phyloP scores from a whole-genome alignment of 495 filamentous ascomycete species.

The Staphylotrichum tortipilum region DNA sequence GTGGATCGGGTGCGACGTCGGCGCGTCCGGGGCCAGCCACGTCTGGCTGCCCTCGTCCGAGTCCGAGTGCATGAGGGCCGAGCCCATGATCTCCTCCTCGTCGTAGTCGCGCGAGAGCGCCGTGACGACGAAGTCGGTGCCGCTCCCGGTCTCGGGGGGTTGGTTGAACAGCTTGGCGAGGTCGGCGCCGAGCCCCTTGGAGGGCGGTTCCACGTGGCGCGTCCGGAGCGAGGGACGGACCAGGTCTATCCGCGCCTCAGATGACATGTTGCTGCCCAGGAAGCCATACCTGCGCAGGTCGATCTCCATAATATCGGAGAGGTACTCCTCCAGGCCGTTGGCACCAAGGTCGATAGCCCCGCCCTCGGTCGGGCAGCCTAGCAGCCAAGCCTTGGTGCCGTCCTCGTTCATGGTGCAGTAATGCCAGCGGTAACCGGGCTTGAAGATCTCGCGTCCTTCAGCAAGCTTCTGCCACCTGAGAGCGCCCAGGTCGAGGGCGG shows the following conservation, averaged over 20 bases:
- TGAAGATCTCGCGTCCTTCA: slow-evolving; percentile 87
- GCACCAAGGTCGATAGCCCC: slow-evolving; percentile 42
- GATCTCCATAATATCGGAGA: slow-evolving; percentile 87
- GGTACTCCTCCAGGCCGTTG: slow-evolving; percentile 66
- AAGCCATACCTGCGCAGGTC: slow-evolving; percentile 79
- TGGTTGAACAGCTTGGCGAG: slow-evolving; percentile 78
- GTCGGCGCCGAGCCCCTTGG: slow-evolving; percentile 68
- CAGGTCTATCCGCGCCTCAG: slow-evolving; percentile 50
- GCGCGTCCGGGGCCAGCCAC: slow-evolving; percentile 53
- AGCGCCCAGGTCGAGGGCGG: slow-evolving; percentile 73
- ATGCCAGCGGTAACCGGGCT: slow-evolving; percentile 84
- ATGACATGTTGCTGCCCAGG: slow-evolving; percentile 64
- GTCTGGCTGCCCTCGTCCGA: slow-evolving; percentile 39
- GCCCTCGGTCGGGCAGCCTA: slow-evolving; percentile 76
- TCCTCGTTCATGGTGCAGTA: slow-evolving; percentile 92
- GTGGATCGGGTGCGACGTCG: slow-evolving; percentile 79
- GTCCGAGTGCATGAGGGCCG: slow-evolving; percentile 35
- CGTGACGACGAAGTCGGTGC: slow-evolving; percentile 78
- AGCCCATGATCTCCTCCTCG: slow-evolving; percentile 52
- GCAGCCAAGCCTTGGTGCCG: slow-evolving; percentile 89
- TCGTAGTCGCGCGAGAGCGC: slow-evolving; percentile 58
- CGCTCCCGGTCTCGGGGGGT: slow-evolving; percentile 66
- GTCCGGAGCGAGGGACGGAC: slow-evolving; percentile 39
- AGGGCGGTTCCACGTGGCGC: slow-evolving; percentile 37
- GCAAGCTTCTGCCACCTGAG: slow-evolving; percentile 89